Evolutionary conservation across 305 asterid species (phyloP).

Genomic region (Fraxinus angustifolia): DNA sequence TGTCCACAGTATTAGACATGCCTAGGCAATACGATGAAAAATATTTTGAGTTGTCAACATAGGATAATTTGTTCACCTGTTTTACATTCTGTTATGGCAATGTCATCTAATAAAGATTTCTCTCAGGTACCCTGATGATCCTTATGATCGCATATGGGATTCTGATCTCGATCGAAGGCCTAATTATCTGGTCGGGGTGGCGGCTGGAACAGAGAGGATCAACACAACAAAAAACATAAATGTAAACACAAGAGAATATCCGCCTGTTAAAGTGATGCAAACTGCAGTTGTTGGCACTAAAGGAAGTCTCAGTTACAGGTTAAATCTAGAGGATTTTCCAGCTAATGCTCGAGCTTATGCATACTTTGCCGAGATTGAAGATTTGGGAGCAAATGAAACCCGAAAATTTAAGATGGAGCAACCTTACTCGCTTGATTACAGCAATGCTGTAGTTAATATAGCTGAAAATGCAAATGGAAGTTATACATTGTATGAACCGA

Average conservation of each 20-base stretch:
- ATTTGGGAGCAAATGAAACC: constrained; percentile 57
- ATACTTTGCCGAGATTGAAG: constrained; percentile 87
- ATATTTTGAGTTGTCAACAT: not conserved
- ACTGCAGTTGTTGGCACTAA: constrained; percentile 81
- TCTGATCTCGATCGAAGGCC: constrained; percentile 76
- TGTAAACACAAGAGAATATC: constrained; percentile 82
- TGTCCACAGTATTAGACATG: not conserved
- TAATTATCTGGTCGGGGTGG: constrained; percentile 84
- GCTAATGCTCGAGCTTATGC: constrained; percentile 91
- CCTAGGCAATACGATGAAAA: not conserved
- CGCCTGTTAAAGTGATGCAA: constrained; percentile 96
- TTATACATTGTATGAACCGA: constrained; percentile 81
- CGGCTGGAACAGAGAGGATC: constrained; percentile 83
- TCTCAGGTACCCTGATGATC: constrained; percentile 89
- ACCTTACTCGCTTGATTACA: constrained; percentile 74
- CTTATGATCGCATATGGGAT: constrained; percentile 94
- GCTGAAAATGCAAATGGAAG: constrained; percentile 96
- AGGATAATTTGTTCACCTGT: not conserved
- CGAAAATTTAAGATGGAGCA: constrained; percentile 82
- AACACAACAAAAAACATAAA: constrained; percentile 52
- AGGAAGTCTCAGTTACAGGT: constrained; percentile 70
- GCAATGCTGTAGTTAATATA: constrained; percentile 91
- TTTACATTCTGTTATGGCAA: not conserved
- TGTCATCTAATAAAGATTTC: constrained; percentile 9
- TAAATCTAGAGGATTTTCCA: constrained; percentile 89